Conservation (phyloP, 1,284 basidiomycete genomes). For the Irpex lacteus region DNA sequence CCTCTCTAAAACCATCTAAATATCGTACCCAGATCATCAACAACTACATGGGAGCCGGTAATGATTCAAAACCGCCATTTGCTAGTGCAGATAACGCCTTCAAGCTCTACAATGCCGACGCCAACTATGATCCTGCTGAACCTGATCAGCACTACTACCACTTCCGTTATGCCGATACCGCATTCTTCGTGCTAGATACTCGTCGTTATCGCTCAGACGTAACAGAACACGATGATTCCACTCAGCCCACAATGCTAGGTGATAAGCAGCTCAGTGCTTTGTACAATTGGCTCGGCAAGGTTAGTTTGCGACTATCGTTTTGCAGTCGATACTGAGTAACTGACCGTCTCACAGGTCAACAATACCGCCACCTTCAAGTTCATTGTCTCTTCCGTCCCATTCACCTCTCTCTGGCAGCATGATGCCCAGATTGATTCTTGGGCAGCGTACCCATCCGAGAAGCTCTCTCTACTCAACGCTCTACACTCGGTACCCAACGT, state of each 20-base stretch:
- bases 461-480: constrained; percentile 51
- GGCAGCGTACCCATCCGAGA: constrained; percentile 69
- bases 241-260: constrained; percentile 69
- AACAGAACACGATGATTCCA: constrained; percentile 35
- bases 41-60: constrained; percentile 58
- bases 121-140: constrained; percentile 55
- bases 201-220: constrained; percentile 59
- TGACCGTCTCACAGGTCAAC: constrained; percentile 49
- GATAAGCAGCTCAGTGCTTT: constrained; percentile 63
- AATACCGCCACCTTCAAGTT: constrained; percentile 81
- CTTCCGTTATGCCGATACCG: constrained; percentile 66
- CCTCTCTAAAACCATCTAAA: background rate
- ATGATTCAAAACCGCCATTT: constrained; percentile 55
- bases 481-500: constrained; percentile 74
- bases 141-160: constrained; percentile 59
- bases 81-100: constrained; percentile 63
- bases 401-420: constrained; percentile 74
- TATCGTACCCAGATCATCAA: constrained; percentile 48
- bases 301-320: constrained; percentile 22
- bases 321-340: background rate
- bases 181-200: constrained; percentile 82
- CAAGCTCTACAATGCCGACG: constrained; percentile 62
- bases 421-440: constrained; percentile 71
- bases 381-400: constrained; percentile 74
- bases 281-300: constrained; percentile 63